phyloP scores from a whole-genome alignment of 768 basidiomycete genomes.

The Mycena capillaripes region DNA sequence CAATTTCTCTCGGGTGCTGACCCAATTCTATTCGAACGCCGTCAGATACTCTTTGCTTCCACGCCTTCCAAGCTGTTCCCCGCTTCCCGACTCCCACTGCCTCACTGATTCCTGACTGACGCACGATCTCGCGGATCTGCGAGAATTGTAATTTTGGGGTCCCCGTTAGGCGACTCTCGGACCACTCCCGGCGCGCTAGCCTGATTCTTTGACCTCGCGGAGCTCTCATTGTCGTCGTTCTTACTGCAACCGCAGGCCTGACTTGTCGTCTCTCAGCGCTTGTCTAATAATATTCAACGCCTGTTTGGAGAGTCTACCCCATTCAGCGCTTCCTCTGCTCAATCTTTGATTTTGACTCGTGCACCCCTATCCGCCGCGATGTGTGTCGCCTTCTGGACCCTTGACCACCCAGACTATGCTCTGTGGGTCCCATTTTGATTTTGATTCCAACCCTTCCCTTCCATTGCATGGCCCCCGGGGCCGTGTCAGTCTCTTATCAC shows the following conservation, averaged over 20 bases:
- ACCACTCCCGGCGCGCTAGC: background rate
- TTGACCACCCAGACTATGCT: slow-evolving; percentile 83
- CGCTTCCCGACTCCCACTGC: slow-evolving; percentile 12
- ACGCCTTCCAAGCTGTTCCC: background rate
- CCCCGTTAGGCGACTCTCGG: background rate
- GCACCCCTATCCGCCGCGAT: slow-evolving; percentile 50
- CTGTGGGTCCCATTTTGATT: slow-evolving; percentile 66
- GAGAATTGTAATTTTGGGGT: slow-evolving; percentile 6
- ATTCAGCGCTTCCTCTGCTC: background rate
- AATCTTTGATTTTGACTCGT: background rate
- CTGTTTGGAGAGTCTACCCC: background rate
- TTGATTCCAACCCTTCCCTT: slow-evolving; percentile 13
- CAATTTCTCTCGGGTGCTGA: background rate
- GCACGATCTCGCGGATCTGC: slow-evolving; percentile 24
- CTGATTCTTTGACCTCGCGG: background rate
- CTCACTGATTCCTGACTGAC: background rate
- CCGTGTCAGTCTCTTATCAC: slow-evolving; percentile 27
- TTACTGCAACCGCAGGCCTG: background rate
- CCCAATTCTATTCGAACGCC: background rate
- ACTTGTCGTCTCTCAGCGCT: background rate
- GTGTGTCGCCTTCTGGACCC: slow-evolving; percentile 86
- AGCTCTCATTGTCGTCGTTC: background rate
- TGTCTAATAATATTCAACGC: background rate
- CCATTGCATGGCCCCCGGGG: slow-evolving; percentile 29
- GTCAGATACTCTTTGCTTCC: slow-evolving; percentile 11